A percentile compares a stretch with the other conserved stretches of the same genome.
These are phyloP conservation scores for Trichoderma atroviride DNA, from an alignment of 2,329 filamentous ascomycete species.

Conservation along the genomic window DNA sequence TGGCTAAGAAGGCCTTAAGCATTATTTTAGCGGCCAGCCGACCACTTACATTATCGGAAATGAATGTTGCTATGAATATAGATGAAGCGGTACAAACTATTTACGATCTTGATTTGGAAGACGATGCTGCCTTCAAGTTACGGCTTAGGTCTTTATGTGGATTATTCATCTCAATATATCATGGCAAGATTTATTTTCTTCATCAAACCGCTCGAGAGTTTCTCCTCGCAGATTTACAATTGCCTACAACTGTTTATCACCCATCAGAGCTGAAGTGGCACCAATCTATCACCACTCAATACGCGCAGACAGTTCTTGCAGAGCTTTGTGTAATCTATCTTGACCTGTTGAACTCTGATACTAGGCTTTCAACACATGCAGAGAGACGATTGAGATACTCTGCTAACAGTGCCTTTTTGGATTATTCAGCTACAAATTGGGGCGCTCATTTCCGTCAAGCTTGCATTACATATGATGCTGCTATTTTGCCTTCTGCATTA, in stretches of 20 bases:
- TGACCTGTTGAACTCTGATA: conserved; percentile 23
- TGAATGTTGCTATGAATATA: background rate
- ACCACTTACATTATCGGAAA: too few relatives aligned
- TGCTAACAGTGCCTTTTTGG: conserved; percentile 26
- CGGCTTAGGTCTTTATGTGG: conserved; percentile 34
- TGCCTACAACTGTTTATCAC: background rate
- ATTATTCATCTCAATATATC: conserved; percentile 36
- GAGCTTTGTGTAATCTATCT: conserved; percentile 32
- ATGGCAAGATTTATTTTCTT: conserved; percentile 36
- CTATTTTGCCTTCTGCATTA: conserved; percentile 22
- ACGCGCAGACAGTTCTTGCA: conserved; percentile 32
- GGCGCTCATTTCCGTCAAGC: conserved; percentile 30
- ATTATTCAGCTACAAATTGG: conserved; percentile 34
- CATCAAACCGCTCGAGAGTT: conserved; percentile 41
- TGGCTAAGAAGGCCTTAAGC: too few relatives aligned
- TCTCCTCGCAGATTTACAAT: conserved; percentile 29
- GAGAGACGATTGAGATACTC: background rate
- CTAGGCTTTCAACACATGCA: background rate
- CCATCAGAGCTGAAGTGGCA: conserved; percentile 28
- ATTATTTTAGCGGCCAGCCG: too few relatives aligned
- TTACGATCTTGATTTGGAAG: conserved; percentile 32
- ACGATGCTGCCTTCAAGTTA: conserved; percentile 29
- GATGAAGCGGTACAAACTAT: conserved; percentile 1
- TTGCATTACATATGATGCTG: conserved; percentile 11
- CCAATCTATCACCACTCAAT: conserved; percentile 28